These are phyloP conservation scores for Linum lewisii DNA, from an alignment of 345 rosid species.

Conservation along the genomic window DNA sequence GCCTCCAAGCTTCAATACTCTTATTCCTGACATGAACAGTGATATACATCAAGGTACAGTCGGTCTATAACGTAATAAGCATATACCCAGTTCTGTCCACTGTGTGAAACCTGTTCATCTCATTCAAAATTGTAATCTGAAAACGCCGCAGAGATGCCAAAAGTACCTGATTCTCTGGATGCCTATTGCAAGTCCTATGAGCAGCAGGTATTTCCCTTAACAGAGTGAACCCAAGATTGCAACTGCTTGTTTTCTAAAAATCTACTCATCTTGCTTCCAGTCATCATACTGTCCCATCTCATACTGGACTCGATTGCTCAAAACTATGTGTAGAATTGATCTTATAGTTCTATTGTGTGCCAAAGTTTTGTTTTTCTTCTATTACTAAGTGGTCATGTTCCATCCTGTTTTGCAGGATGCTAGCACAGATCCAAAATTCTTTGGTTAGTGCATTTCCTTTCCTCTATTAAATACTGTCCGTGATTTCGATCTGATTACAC, in stretches of 20 bases:
- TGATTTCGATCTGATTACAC: not conserved
- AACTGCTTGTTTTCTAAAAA: too few relatives aligned
- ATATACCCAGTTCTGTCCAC: not conserved
- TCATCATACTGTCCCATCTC: not conserved
- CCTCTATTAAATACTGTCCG: too few relatives aligned
- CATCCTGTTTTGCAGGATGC: conserved; percentile 5
- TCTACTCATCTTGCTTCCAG: too few relatives aligned
- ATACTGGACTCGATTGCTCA: not conserved
- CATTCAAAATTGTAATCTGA: not conserved
- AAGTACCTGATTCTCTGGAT: not conserved
- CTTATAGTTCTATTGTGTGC: not conserved
- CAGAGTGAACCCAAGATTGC: too few relatives aligned
- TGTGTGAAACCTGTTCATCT: not conserved
- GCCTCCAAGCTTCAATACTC: conserved; percentile 11
- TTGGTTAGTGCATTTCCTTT: conserved; percentile 4
- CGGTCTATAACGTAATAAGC: not conserved
- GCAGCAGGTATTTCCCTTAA: conserved; percentile 3
- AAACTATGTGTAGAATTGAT: not conserved
- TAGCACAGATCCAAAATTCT: conserved; percentile 1
- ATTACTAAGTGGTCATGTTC: not conserved
- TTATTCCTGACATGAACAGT: conserved; percentile 7
- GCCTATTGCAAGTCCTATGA: not conserved
- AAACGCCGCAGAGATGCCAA: conserved; percentile 5
- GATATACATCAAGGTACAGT: conserved; percentile 2
- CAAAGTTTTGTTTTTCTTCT: not conserved